Percentiles rank a stretch among this genome's conserved stretches.
These are phyloP conservation scores for Schizonepeta tenuifolia DNA, from an alignment of 257 asterid genomes.

Conservation along the genomic window DNA sequence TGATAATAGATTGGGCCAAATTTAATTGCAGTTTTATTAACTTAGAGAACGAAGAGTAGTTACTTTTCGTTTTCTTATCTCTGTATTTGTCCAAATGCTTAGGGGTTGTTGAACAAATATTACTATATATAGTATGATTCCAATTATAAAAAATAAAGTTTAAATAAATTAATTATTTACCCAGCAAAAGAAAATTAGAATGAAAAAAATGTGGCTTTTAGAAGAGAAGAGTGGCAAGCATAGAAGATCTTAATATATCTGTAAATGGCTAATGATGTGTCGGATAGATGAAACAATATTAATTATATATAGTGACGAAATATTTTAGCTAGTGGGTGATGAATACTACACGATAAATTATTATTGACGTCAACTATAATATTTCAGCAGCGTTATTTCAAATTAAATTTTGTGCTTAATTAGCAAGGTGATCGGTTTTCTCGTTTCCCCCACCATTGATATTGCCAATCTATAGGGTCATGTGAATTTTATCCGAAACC, in stretches of 20 bases:
- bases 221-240: slow-evolving; percentile 5
- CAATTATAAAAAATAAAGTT: too few species aligned
- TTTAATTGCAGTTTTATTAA: too few species aligned
- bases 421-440: slow-evolving; percentile 21
- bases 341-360: slow-evolving; percentile 32
- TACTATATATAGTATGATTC: too few species aligned
- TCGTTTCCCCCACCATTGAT: slow-evolving; percentile 11
- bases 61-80: too few species aligned
- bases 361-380: slow-evolving; percentile 8
- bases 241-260: background rate
- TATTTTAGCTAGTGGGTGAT: background rate
- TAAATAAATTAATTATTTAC: too few species aligned
- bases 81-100: too few species aligned
- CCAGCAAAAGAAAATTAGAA: background rate
- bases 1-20: too few species aligned
- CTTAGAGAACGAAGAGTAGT: too few species aligned
- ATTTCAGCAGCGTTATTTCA: slow-evolving; percentile 22
- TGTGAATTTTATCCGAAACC: background rate
- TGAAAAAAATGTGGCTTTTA: background rate
- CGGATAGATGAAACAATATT: background rate
- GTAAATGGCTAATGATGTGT: slow-evolving; percentile 11
- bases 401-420: slow-evolving; percentile 37
- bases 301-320: slow-evolving; percentile 26
- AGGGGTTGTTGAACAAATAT: too few species aligned
- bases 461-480: background rate